phyloP scores from a whole-genome alignment of 257 asterid genomes.

The Schizonepeta tenuifolia region DNA sequence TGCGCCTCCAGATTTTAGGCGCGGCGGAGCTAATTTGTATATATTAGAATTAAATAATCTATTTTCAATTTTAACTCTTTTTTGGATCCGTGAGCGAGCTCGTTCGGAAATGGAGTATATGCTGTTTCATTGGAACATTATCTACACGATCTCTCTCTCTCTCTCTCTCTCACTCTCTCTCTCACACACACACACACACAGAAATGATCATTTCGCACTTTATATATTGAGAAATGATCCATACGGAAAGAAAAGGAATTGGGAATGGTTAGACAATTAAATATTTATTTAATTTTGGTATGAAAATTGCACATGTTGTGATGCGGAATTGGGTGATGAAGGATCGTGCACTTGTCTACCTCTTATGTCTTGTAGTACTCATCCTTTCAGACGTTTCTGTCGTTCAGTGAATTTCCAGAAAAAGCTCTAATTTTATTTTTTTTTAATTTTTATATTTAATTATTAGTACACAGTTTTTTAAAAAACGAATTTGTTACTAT shows the following conservation, averaged over 20 bases:
- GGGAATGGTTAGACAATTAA: not conserved
- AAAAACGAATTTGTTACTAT: not conserved
- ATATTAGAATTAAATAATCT: not conserved
- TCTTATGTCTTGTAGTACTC: slow-evolving; percentile 11
- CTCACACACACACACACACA: not conserved
- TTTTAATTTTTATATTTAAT: too few species aligned
- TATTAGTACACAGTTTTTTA: not conserved
- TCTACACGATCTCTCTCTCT: not conserved
- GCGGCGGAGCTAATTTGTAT: slow-evolving; percentile 16
- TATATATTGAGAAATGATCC: too few species aligned
- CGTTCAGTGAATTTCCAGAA: not conserved
- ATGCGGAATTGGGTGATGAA: not conserved
- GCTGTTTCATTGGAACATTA: slow-evolving; percentile 14
- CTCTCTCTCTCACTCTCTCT: not conserved
- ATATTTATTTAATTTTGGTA: not conserved
- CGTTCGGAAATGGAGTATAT: slow-evolving; percentile 25
- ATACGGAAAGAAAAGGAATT: too few species aligned
- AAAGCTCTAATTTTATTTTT: not conserved
- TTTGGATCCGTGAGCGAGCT: slow-evolving; percentile 2
- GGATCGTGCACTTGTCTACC: not conserved
- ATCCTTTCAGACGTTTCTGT: not conserved
- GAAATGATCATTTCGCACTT: too few species aligned
- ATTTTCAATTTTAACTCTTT: not conserved
- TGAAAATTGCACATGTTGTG: slow-evolving; percentile 4
- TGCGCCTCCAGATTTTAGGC: slow-evolving; percentile 38